phyloP scores from a whole-genome alignment of 106 monocot genomes.

The Dendrobium chrysotoxum region DNA sequence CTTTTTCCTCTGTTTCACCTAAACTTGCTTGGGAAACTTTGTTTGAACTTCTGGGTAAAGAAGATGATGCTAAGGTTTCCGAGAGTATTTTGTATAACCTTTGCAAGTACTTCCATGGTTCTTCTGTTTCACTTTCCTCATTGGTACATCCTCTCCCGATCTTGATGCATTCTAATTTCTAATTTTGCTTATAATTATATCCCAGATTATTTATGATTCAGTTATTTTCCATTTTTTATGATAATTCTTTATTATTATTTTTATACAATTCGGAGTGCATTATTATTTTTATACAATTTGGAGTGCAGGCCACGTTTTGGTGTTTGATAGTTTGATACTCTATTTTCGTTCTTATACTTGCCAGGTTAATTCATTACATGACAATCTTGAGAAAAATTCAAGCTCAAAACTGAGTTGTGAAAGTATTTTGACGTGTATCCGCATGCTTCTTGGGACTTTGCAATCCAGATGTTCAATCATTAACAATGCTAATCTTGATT shows the following conservation, averaged over 20 bases:
- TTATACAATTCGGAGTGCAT: background rate
- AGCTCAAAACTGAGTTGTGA: slow-evolving; percentile 14
- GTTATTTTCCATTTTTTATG: background rate
- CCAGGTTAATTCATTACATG: slow-evolving; percentile 35
- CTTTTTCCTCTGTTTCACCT: slow-evolving; percentile 60
- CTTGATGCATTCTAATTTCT: slow-evolving; percentile 1
- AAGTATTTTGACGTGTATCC: slow-evolving; percentile 34
- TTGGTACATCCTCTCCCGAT: slow-evolving; percentile 34
- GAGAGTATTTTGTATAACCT: slow-evolving; percentile 36
- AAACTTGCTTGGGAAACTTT: slow-evolving; percentile 55
- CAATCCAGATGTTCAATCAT: slow-evolving; percentile 8
- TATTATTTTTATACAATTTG: background rate
- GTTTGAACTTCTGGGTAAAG: slow-evolving; percentile 35
- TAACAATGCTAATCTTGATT: slow-evolving; percentile 12
- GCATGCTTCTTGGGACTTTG: slow-evolving; percentile 36
- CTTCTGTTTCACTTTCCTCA: slow-evolving; percentile 31
- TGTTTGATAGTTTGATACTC: background rate
- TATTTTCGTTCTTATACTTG: slow-evolving; percentile 1
- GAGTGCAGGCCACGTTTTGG: background rate
- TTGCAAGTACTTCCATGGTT: slow-evolving; percentile 45
- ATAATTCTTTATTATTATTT: background rate
- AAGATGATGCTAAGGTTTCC: slow-evolving; percentile 60
- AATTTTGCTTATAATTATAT: slow-evolving; percentile 1
- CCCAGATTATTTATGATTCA: background rate
- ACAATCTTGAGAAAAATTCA: slow-evolving; percentile 28